phyloP scores from a whole-genome alignment of 2,329 filamentous ascomycete genomes.

The Ophiostoma pallidulum region DNA sequence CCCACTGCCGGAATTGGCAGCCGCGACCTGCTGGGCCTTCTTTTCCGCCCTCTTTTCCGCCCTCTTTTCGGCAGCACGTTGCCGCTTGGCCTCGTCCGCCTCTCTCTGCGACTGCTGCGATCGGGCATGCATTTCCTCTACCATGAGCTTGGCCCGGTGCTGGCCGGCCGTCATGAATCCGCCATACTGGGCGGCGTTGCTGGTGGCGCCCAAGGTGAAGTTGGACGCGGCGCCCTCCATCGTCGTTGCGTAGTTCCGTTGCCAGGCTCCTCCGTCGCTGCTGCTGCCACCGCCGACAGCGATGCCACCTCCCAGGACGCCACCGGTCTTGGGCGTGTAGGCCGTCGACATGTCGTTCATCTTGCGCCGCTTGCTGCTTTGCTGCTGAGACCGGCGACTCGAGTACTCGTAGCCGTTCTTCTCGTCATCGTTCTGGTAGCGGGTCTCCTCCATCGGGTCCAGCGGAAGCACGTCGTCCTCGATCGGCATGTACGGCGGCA shows the following conservation, averaged over 20 bases:
- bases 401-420: constrained; percentile 1
- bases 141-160: constrained; percentile 36
- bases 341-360: constrained; percentile 9
- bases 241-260: constrained; percentile 45
- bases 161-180: constrained; percentile 55
- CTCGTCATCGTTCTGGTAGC: constrained; percentile 6
- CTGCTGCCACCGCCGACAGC: constrained; percentile 23
- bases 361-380: constrained; percentile 21
- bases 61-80: too few relatives aligned
- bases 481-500: constrained; percentile 43
- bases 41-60: too few relatives aligned
- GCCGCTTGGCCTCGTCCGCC: background rate
- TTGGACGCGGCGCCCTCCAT: constrained; percentile 45
- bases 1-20: too few relatives aligned
- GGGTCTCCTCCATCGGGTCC: constrained; percentile 38
- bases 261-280: constrained; percentile 21
- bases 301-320: constrained; percentile 16
- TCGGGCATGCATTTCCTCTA: too few relatives aligned
- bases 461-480: constrained; percentile 62
- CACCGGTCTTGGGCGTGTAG: constrained; percentile 11
- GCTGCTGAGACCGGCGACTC: background rate
- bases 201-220: constrained; percentile 53
- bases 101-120: background rate
- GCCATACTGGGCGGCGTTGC: constrained; percentile 27
- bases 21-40: too few relatives aligned